Conservation (phyloP, 768 basidiomycete genomes). For the Piloderma croceum region DNA sequence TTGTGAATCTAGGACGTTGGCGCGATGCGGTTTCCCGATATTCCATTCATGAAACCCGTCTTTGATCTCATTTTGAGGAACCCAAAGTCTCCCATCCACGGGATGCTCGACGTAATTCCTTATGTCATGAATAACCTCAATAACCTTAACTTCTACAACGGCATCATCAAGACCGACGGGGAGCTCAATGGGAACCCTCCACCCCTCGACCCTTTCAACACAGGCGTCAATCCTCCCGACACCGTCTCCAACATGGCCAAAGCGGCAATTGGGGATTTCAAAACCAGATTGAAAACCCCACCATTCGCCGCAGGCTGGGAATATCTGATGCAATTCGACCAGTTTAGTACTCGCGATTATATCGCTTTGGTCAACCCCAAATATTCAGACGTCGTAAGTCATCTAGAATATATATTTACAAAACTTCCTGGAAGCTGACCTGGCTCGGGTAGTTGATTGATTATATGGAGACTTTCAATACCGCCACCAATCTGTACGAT, state of each 20-base stretch:
- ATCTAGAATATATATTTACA: not conserved
- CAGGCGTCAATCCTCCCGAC: too few relatives aligned
- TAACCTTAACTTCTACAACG: slow-evolving; percentile 12
- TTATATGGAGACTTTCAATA: not conserved
- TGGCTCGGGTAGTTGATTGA: not conserved
- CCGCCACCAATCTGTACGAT: slow-evolving; percentile 2
- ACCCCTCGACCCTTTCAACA: slow-evolving; percentile 8
- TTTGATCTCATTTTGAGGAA: slow-evolving; percentile 21
- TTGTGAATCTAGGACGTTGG: slow-evolving; percentile 24
- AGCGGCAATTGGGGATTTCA: too few relatives aligned
- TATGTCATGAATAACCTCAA: slow-evolving; percentile 1
- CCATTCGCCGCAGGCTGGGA: slow-evolving; percentile 26
- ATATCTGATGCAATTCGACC: slow-evolving; percentile 18
- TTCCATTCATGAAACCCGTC: slow-evolving; percentile 22
- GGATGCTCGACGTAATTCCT: too few relatives aligned
- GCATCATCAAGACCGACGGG: slow-evolving; percentile 4
- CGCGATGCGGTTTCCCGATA: slow-evolving; percentile 34
- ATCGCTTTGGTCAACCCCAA: slow-evolving; percentile 9
- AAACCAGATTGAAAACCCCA: too few relatives aligned
- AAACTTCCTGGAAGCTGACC: not conserved
- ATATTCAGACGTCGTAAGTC: not conserved
- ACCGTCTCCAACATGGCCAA: too few relatives aligned
- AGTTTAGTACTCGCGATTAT: slow-evolving; percentile 19
- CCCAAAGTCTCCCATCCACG: slow-evolving; percentile 13
- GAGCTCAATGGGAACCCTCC: slow-evolving; percentile 3